Percentiles rank a stretch among this genome's conserved stretches.
Evolutionary conservation across 2,329 filamentous ascomycete genomes (phyloP).

Genomic region (Ophiostoma tasmaniense): DNA sequence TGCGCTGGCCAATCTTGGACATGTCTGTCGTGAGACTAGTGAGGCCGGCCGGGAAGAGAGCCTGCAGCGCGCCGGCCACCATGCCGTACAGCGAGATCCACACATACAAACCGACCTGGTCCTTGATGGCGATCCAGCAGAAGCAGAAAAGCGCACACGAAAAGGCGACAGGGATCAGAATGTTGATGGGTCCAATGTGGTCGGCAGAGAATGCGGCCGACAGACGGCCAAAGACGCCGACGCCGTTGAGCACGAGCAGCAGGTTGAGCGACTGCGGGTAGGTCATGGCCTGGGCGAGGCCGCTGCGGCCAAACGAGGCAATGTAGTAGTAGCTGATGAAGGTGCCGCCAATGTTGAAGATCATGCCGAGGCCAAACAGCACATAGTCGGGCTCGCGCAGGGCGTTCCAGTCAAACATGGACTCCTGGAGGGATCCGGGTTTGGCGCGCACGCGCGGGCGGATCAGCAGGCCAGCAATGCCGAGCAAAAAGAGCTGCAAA

Average conservation of each 20-base stretch:
- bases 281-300: conserved; percentile 11
- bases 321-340: conserved; percentile 42
- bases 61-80: conserved; percentile 40
- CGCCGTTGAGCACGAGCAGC: conserved; percentile 44
- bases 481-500: conserved; percentile 29
- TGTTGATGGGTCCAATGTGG: conserved; percentile 43
- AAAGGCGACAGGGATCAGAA: conserved; percentile 37
- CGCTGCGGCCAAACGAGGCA: conserved; percentile 28
- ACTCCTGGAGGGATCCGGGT: conserved; percentile 24
- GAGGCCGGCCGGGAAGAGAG: conserved; percentile 43
- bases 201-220: conserved; percentile 41
- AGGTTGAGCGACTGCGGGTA: conserved; percentile 37
- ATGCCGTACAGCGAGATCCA: conserved; percentile 46
- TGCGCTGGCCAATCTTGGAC: conserved; percentile 45
- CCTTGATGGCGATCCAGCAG: conserved; percentile 42
- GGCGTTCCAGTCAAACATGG: conserved; percentile 32
- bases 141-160: conserved; percentile 30
- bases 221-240: conserved; percentile 41
- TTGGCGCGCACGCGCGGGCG: conserved; percentile 30
- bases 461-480: conserved; percentile 27
- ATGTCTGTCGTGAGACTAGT: conserved; percentile 43
- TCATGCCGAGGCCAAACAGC: conserved; percentile 34
- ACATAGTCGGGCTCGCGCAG: conserved; percentile 33
- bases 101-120: conserved; percentile 36
- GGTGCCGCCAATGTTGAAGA: conserved; percentile 29